Conservation (phyloP, 176 grass and related monocot genomes). For the Oryza meridionalis region DNA sequence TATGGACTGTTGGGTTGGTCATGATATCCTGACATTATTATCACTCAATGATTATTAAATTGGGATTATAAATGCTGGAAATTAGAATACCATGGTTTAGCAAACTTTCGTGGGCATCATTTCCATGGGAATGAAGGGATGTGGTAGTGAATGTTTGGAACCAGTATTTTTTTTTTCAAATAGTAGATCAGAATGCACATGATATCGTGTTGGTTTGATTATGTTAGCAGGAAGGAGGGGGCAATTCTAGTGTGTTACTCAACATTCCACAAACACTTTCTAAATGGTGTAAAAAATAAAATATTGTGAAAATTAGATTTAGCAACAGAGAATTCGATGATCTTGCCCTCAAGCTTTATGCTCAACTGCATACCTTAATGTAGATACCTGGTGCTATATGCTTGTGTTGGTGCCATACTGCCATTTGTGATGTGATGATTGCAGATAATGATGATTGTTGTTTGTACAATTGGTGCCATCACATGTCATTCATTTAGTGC, state of each 20-base stretch:
- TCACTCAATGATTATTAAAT: background rate
- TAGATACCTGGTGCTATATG: conserved; percentile 1
- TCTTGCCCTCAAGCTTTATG: background rate
- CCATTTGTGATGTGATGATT: conserved; percentile 8
- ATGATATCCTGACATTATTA: background rate
- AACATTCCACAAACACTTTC: background rate
- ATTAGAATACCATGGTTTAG: background rate
- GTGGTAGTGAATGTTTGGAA: background rate
- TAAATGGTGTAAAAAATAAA: background rate
- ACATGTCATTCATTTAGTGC: background rate
- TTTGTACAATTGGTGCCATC: background rate
- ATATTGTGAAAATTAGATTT: background rate
- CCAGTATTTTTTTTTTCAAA: background rate
- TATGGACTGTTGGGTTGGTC: background rate
- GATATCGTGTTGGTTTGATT: background rate
- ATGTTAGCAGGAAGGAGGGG: background rate
- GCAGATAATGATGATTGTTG: background rate
- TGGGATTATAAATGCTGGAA: background rate
- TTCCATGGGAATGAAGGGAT: background rate
- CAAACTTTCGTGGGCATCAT: background rate
- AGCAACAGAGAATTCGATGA: background rate
- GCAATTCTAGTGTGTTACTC: background rate
- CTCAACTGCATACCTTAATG: conserved; percentile 2
- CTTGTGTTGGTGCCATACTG: background rate
- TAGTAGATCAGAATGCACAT: background rate